A percentile compares a stretch with the other conserved stretches of the same genome.
Evolutionary conservation across 2,329 filamentous ascomycete genomes (phyloP).

Genomic region (Intubia oerlemansii): DNA sequence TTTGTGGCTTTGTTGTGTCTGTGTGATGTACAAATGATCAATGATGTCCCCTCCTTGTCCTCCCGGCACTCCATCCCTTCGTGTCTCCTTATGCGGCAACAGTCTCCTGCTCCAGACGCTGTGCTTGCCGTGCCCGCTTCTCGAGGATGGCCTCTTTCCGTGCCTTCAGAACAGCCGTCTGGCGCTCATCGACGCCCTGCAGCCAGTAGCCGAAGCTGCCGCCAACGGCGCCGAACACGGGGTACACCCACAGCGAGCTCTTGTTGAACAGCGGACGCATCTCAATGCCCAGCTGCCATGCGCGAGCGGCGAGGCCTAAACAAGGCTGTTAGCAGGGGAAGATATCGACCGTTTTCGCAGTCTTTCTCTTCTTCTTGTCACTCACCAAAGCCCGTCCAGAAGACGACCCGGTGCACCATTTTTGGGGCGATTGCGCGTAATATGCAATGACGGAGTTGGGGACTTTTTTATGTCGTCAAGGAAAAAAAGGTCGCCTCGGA

Average conservation of each 20-base stretch:
- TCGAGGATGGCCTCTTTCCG: conserved; percentile 66
- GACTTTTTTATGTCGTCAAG: no score
- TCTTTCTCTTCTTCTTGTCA: no score
- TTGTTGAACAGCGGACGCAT: conserved; percentile 87
- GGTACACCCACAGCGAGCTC: conserved; percentile 76
- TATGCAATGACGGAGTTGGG: no score
- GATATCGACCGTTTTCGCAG: no score
- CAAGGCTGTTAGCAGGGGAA: background rate
- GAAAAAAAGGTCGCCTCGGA: no score
- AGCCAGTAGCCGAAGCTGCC: conserved; percentile 96
- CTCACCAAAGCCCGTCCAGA: conserved; percentile 85
- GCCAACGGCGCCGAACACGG: conserved; percentile 65
- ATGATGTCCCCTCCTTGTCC: no score
- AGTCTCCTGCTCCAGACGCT: conserved; percentile 30
- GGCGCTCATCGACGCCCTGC: conserved; percentile 68
- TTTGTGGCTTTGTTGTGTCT: no score
- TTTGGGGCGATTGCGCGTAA: conserved; percentile 9
- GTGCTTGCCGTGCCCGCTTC: conserved; percentile 65
- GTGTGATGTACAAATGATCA: no score
- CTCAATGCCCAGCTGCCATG: conserved; percentile 96
- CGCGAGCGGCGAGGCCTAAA: conserved; percentile 68
- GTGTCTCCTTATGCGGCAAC: background rate
- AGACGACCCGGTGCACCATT: conserved; percentile 47
- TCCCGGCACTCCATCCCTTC: no score
- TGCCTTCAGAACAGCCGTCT: conserved; percentile 55